Base-by-base conservation (phyloP, 2,329 filamentous ascomycete species). In the Clonostachys solani region DNA sequence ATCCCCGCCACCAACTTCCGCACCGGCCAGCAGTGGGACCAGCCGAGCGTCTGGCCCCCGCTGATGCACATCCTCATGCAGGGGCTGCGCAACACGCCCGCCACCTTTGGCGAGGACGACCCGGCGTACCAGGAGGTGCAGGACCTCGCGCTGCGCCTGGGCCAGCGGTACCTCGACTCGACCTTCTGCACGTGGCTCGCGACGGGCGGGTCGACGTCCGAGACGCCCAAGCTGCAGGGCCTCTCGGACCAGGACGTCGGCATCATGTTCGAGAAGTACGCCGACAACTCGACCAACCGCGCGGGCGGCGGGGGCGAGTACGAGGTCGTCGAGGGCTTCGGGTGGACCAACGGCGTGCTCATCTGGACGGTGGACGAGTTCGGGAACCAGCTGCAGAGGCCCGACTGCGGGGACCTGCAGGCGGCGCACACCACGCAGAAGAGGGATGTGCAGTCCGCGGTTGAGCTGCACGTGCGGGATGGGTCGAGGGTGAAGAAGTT, bases 221-320 rank as follows among this genome's bases (percentile, higher is more conserved):
- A 70, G 51, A 73, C 68, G 40, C 76, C 75, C 33, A 75, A 71
- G 59, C 67, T 83, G 46, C 60, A 62, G 15, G 77, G 77, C 1
- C 60, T 78, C 1, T 56, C 63, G 0, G 56, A 67, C 2, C 55
- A 67, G 7, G 65, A 71, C 17, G 63, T 64, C 8, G 84, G 84
- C 18, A 80, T 78, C 59, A 86, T 87, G 71, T 87, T 87, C 59
- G 84, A 87, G 61, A 87, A 87, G 70, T 87, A 87, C 58, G 71
- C 69, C 12, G 80, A 84, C 53, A 77, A 77, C 48, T 65, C 76
- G 8, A 81, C 74, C 42, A 83, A 84, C 51, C 76, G 74, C 1
- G 80, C 78, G 2, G 84, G 84, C 29, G 68, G 80, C 7, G 84
- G 84, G 6, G 84, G 84, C 52, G 84, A 87, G 68, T 87, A 87